Percentiles rank a stretch among this genome's conserved stretches.
Evolutionary conservation across 164 flowering plant genomes (phyloP).

Genomic region (Aristolochia californica): DNA sequence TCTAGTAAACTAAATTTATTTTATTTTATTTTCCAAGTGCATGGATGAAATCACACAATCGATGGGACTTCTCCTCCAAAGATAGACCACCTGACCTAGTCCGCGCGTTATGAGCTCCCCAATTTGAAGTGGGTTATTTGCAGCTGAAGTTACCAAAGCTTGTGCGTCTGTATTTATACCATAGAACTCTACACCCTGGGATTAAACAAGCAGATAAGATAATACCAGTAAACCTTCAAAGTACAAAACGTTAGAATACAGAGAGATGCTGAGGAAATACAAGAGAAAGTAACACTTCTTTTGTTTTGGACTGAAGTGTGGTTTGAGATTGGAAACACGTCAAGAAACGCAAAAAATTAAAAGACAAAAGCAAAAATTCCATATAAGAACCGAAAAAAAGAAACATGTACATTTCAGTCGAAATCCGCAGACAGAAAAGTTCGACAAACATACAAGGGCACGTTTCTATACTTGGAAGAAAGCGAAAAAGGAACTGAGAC

Average conservation of each 20-base stretch:
- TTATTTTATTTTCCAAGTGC: background rate
- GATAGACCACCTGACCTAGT: conserved; percentile 48
- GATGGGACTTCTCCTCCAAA: background rate
- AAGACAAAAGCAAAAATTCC: background rate
- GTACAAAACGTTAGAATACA: background rate
- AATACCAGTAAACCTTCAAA: background rate
- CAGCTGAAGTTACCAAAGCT: conserved; percentile 73
- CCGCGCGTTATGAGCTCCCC: conserved; percentile 99
- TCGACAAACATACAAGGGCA: too few relatives aligned
- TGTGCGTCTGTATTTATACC: conserved; percentile 95
- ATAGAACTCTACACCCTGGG: conserved; percentile 87
- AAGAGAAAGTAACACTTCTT: background rate
- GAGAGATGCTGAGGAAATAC: background rate
- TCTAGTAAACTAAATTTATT: background rate
- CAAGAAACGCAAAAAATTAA: background rate
- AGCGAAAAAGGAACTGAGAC: background rate
- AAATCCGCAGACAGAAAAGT: too few relatives aligned
- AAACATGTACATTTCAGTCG: too few relatives aligned
- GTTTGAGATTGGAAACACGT: background rate
- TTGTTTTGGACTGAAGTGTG: background rate
- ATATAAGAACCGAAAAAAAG: background rate
- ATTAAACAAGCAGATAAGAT: background rate
- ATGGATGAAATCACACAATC: background rate
- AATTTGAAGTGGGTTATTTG: conserved; percentile 82
- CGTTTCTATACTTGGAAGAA: background rate